Base-by-base conservation (phyloP, 179 eudicot species). In the Beta macrorhiza region DNA sequence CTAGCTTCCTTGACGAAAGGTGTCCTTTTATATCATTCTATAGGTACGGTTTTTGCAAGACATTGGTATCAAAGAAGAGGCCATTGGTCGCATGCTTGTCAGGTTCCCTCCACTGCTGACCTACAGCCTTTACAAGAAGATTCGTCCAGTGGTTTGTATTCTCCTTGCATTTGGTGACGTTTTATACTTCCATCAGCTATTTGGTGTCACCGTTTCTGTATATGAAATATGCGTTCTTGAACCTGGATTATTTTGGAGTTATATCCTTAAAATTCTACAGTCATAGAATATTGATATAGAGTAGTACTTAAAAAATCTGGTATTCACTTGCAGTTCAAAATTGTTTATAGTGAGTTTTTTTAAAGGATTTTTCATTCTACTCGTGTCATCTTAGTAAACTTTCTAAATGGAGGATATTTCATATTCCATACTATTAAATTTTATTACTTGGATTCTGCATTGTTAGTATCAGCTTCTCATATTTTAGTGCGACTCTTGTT, bases 51-150 rank as follows among this genome's bases (percentile, higher is more conserved):
- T 95, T 90, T 86, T 95, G 55, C 93, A 87, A 74, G 99, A 93
- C 74, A 86, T 95, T 55, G 99, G 99, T 61, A 90, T 95, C 83
- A 88, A 89, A 67, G 92, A 93, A 59, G 91, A 88, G 49, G 94
- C 94, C 79, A 82, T 95, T 70, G 99, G 96, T 70, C 90, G 88
- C 82, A 90, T 92, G 92, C 93, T 95, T 81, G 92, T 87, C 79
- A 92, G 82, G 85, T 95, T 92, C 85, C 99, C 99, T 64, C 86
- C 97, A 10, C 82, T 95, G 80, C 79, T 95, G 74, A 95, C 99
- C 1, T 95, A 91, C 89, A 95, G 94, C 90, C 93, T 95, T 77
- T 87, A 92, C 92, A 94, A 91, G 94, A 95, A 95, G 78, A 95
- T 95, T 79, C 98, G 99, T 20, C 99, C 97, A 49, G 97, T 93